Evolutionary conservation across 2,329 filamentous ascomycete genomes (phyloP), one percentile per base, ranked within the genome.

Genomic region (Venturia oleaginea): DNA sequence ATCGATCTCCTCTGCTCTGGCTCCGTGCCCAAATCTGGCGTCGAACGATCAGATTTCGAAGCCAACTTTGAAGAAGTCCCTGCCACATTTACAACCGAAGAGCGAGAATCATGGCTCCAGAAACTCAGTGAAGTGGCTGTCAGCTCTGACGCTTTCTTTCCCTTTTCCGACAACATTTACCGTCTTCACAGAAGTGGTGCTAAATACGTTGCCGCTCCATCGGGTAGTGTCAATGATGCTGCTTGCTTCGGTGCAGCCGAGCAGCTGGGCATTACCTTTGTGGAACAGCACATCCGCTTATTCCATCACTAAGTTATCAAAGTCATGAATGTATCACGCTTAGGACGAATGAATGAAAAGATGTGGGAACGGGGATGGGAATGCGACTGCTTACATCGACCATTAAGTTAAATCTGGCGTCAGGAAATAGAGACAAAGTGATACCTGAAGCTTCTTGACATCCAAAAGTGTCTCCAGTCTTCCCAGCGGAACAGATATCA

Each of bases 111-210:
- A 68, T 99, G 94, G 94, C 83, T 96, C 72, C 79, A 82, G 74
- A 90, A 95, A 82, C 80, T 97, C 70, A 83, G 81, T 67, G 83
- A 90, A 63, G 94, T 99, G 38, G 91, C 88, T 64, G 85, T 96
- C 64, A 96, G 91, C 63, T 96, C 91, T 68, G 94, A 99, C 76
- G 94, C 94, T 68, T 99, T 99, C 78, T 99, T 99, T 86, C 94
- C 94, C 69, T 99, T 99, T 79, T 91, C 91, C 72, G 94, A 99
- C 82, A 99, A 99, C 72, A 89, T 99, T 69, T 97, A 95, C 85
- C 87, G 94, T 69, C 90, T 92, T 62, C 86, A 86, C 67, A 85
- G 91, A 71, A 96, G 91, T 27, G 94, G 94, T 61, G 92, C 86
- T 73, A 97, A 96, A 81, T 99, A 96, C 80, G 91, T 97, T 72